These are phyloP conservation scores for Dorcoceras hygrometricum DNA, from an alignment of 257 asterid genomes.

Conservation along the genomic window DNA sequence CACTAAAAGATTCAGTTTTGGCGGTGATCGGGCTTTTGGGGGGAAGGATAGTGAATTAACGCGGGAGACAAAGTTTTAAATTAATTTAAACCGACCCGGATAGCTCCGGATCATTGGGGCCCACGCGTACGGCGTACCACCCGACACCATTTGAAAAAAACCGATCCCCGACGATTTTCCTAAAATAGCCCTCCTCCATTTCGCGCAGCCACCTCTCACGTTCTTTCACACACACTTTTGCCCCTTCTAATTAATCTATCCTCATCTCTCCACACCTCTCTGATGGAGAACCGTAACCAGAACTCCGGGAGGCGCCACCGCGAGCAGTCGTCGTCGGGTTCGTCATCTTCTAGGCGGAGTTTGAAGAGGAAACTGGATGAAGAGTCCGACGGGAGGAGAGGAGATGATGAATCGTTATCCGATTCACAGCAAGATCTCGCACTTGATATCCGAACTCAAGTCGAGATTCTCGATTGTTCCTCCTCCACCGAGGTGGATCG, in stretches of 20 bases:
- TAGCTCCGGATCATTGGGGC: neutral
- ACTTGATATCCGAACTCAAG: slow-evolving; percentile 52
- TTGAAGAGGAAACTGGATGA: slow-evolving; percentile 78
- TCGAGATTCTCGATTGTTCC: slow-evolving; percentile 58
- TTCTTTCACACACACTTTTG: neutral
- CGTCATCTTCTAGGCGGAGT: slow-evolving; percentile 57
- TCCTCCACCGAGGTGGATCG: slow-evolving; percentile 54
- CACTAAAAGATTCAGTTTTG: neutral
- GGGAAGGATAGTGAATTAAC: neutral
- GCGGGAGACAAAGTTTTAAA: neutral
- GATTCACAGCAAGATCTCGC: slow-evolving; percentile 67
- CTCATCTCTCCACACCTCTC: slow-evolving; percentile 31
- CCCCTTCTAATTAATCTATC: slow-evolving; percentile 29
- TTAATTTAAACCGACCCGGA: neutral
- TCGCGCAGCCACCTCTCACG: slow-evolving; percentile 1
- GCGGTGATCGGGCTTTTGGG: neutral
- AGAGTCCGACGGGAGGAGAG: slow-evolving; percentile 52
- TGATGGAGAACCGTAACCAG: slow-evolving; percentile 75
- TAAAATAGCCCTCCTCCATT: slow-evolving; percentile 42
- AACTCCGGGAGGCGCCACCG: slow-evolving; percentile 66
- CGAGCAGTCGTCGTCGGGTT: slow-evolving; percentile 47
- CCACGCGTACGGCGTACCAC: neutral
- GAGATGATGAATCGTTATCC: slow-evolving; percentile 41
- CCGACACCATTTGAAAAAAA: neutral
- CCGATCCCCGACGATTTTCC: slow-evolving; percentile 22